Percentiles rank a stretch among this genome's conserved stretches.
These are phyloP conservation scores for Colletotrichum echinochloae DNA, from an alignment of 2,329 filamentous ascomycete genomes.

Conservation along the genomic window DNA sequence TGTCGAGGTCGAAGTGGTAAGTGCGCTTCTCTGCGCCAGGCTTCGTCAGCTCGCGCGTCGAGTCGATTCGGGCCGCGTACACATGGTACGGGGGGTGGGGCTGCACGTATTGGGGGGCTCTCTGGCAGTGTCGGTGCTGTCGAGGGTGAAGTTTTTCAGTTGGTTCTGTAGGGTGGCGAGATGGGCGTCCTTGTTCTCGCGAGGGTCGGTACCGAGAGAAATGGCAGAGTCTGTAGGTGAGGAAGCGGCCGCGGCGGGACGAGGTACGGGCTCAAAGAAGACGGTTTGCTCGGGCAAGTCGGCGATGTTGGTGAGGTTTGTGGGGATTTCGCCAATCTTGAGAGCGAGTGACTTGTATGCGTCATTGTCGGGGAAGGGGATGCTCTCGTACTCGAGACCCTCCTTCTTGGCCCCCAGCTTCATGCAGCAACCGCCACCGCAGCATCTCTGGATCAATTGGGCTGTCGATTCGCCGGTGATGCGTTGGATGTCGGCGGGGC, in stretches of 20 bases:
- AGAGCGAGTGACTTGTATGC: conserved; percentile 85
- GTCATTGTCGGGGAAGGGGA: conserved; percentile 79
- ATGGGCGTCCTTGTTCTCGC: conserved; percentile 52
- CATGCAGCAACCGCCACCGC: conserved; percentile 74
- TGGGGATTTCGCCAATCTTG: conserved; percentile 80
- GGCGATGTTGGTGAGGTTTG: conserved; percentile 75
- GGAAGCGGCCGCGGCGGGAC: conserved; percentile 47
- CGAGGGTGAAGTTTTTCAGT: conserved; percentile 50
- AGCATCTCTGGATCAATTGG: conserved; percentile 72
- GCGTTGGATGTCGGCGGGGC: conserved; percentile 70
- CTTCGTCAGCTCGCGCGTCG: conserved; percentile 86
- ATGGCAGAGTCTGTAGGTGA: conserved; percentile 64
- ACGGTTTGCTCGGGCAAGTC: conserved; percentile 82
- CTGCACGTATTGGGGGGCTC: conserved; percentile 91
- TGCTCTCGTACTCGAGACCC: conserved; percentile 63
- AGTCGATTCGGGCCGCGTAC: conserved; percentile 88
- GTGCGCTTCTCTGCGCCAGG: conserved; percentile 94
- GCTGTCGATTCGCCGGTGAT: conserved; percentile 74
- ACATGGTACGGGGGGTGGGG: conserved; percentile 95
- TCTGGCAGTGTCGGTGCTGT: conserved; percentile 66
- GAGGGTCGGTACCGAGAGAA: conserved; percentile 55
- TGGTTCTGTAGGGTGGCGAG: conserved; percentile 38
- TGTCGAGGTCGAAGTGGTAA: conserved; percentile 96
- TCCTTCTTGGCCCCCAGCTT: conserved; percentile 58
- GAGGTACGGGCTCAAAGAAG: conserved; percentile 72